Conservation (phyloP, 23 red algal genomes). For the Gracilaria domingensis region DNA sequence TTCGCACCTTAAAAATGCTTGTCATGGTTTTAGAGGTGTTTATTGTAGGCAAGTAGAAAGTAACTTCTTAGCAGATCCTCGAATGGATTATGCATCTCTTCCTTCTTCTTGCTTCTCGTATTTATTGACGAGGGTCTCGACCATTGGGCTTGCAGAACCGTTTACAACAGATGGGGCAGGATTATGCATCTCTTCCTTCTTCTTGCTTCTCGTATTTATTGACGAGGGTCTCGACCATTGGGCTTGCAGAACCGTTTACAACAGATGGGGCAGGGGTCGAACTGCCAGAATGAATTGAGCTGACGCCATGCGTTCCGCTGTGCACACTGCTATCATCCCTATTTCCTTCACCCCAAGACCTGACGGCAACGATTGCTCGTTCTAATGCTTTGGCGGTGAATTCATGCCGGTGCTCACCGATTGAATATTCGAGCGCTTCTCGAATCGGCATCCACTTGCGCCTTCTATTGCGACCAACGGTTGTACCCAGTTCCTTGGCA, state of each 20-base stretch:
- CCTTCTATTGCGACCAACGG: constrained; percentile 33
- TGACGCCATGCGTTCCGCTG: background rate
- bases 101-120: background rate
- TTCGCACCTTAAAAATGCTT: too few species aligned
- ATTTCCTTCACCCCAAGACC: constrained; percentile 20
- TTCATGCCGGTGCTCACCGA: constrained; percentile 29
- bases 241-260: constrained; percentile 13
- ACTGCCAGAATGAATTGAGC: background rate
- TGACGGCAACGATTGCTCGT: constrained; percentile 23
- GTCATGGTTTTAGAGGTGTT: too few species aligned
- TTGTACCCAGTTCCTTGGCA: constrained; percentile 59
- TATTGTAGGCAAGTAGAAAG: too few species aligned
- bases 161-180: background rate
- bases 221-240: background rate
- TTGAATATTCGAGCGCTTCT: constrained; percentile 46
- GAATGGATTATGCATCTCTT: background rate
- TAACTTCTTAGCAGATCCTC: background rate
- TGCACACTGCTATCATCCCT: constrained; percentile 8
- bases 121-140: constrained; percentile 1
- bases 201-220: background rate
- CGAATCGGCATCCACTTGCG: constrained; percentile 58
- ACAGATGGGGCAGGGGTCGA: constrained; percentile 4
- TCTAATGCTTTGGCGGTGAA: constrained; percentile 46
- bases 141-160: constrained; percentile 10
- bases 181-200: too few species aligned